These are phyloP conservation scores for Aphanoascus verrucosus DNA, from an alignment of 2,329 filamentous ascomycete species.

Conservation along the genomic window DNA sequence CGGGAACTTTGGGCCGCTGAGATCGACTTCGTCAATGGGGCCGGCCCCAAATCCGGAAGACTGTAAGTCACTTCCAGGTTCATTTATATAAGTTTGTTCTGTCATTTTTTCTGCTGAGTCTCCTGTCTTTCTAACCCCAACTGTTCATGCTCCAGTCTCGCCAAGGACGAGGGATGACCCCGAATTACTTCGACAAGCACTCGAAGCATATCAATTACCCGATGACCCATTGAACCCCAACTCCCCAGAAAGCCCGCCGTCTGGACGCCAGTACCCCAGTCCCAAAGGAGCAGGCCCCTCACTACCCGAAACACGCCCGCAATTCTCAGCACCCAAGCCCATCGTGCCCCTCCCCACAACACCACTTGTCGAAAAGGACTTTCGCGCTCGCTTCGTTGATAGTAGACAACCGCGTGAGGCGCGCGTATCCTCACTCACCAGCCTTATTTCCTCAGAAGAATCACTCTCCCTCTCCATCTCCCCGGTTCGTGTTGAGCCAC, in stretches of 20 bases:
- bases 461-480: constrained; percentile 6
- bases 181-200: background rate
- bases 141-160: background rate
- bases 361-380: constrained; percentile 30
- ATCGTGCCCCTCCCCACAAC: constrained; percentile 1
- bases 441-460: constrained; percentile 12
- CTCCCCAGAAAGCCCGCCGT: background rate
- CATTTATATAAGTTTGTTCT: background rate
- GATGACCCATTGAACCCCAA: background rate
- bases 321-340: background rate
- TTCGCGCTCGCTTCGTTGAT: constrained; percentile 31
- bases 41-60: no score
- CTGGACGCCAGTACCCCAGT: constrained; percentile 4
- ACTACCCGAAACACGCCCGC: background rate
- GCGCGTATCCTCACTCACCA: constrained; percentile 15
- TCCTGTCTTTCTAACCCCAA: background rate
- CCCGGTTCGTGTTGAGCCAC: background rate
- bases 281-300: background rate
- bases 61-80: background rate
- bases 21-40: no score
- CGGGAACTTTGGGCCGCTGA: no score
- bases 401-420: constrained; percentile 21
- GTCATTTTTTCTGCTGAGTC: background rate
- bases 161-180: background rate
- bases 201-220: background rate